phyloP scores from a whole-genome alignment of 1,139 yeast species.

The Hansenula anomala region DNA sequence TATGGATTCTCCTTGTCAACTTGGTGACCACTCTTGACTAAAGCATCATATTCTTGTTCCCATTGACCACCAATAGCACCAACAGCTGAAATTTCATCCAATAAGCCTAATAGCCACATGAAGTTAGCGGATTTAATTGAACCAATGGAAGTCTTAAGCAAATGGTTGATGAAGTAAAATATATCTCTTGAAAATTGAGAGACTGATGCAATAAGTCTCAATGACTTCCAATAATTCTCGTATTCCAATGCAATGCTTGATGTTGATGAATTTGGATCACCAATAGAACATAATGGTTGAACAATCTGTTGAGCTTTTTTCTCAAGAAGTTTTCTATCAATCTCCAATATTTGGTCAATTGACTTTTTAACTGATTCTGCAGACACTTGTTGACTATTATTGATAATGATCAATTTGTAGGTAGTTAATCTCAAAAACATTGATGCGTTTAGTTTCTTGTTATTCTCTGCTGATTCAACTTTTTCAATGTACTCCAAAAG shows the following conservation, averaged over 20 bases:
- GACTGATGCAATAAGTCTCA: conserved; percentile 54
- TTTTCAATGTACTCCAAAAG: conserved; percentile 10
- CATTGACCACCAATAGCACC: conserved; percentile 79
- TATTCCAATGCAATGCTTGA: conserved; percentile 33
- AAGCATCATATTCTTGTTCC: conserved; percentile 56
- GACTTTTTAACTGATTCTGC: conserved; percentile 1
- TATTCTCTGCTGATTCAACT: conserved; percentile 3
- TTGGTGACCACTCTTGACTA: conserved; percentile 37
- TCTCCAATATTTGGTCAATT: conserved; percentile 14
- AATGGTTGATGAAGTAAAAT: conserved; percentile 42
- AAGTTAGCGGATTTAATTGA: conserved; percentile 40
- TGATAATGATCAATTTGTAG: conserved; percentile 15
- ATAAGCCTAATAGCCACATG: conserved; percentile 59
- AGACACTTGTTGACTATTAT: not conserved
- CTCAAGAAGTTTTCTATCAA: conserved; percentile 15
- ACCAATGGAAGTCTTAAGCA: conserved; percentile 32
- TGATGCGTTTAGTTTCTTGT: conserved; percentile 6
- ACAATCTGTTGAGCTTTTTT: conserved; percentile 47
- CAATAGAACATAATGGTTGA: conserved; percentile 48
- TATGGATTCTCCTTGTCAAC: conserved; percentile 43
- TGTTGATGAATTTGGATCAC: conserved; percentile 46
- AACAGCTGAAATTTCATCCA: conserved; percentile 78
- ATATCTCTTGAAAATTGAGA: conserved; percentile 46
- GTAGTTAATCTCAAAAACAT: conserved; percentile 16
- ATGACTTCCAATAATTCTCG: conserved; percentile 60